These are phyloP conservation scores for Berkeleyomyces rouxiae DNA, from an alignment of 2,329 filamentous ascomycete species.

Conservation along the genomic window DNA sequence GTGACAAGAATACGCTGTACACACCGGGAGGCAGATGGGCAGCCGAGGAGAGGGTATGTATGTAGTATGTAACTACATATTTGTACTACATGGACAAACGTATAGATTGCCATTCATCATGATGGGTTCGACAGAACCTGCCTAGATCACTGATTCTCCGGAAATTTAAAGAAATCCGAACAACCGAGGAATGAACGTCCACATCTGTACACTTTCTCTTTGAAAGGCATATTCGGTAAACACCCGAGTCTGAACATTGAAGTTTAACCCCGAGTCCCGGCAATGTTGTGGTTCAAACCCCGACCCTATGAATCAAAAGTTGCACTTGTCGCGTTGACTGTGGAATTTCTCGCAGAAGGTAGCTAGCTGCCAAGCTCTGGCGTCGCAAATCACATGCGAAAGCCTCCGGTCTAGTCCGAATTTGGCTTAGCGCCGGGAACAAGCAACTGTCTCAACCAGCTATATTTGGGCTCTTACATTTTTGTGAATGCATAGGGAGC, in stretches of 20 bases:
- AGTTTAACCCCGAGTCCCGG: neutral
- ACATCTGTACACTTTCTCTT: neutral
- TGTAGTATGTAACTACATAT: neutral
- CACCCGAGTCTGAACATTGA: neutral
- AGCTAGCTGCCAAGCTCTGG: neutral
- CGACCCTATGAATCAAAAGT: neutral
- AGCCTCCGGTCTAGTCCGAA: neutral
- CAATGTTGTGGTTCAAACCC: neutral
- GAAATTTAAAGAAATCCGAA: neutral
- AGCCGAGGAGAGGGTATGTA: too few relatives aligned
- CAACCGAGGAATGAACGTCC: neutral
- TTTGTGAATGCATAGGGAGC: neutral
- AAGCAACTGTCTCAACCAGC: slow-evolving; percentile 1
- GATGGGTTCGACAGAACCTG: neutral
- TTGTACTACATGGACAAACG: neutral
- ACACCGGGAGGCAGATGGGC: too few relatives aligned
- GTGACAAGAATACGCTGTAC: neutral
- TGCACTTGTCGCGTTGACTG: too few relatives aligned
- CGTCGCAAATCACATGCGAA: neutral
- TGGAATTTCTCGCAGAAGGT: neutral
- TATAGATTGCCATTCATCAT: neutral
- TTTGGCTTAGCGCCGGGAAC: slow-evolving; percentile 13
- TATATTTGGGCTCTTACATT: slow-evolving; percentile 1
- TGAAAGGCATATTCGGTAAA: neutral
- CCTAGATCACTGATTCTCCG: neutral